Conservation (phyloP, 768 basidiomycete genomes). For the Collybia sordida region DNA sequence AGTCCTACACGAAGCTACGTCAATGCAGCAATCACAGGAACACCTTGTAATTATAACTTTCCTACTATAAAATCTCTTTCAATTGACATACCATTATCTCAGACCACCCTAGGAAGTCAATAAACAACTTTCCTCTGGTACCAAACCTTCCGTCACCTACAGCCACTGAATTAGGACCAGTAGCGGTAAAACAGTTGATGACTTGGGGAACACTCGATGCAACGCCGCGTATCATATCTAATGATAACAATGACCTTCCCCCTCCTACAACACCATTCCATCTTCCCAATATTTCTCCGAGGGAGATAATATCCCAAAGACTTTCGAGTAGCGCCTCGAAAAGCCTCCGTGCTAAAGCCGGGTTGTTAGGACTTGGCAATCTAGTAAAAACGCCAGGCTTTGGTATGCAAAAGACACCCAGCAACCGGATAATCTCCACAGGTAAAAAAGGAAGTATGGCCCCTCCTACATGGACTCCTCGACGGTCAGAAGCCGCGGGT, state of each 20-base stretch:
- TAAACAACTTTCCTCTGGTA: constrained; percentile 70
- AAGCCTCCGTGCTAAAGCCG: constrained; percentile 77
- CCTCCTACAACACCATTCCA: constrained; percentile 70
- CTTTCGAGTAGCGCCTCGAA: constrained; percentile 82
- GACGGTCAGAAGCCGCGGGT: constrained; percentile 68
- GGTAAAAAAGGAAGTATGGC: constrained; percentile 61
- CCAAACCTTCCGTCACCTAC: constrained; percentile 87
- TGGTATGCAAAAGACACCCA: constrained; percentile 27
- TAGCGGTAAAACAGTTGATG: constrained; percentile 89
- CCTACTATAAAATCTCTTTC: background rate
- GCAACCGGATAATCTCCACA: constrained; percentile 9
- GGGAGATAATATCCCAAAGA: constrained; percentile 80
- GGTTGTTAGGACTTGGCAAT: constrained; percentile 45
- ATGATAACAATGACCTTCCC: constrained; percentile 49
- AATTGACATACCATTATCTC: constrained; percentile 8
- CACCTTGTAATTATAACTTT: constrained; percentile 64
- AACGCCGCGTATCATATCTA: constrained; percentile 84
- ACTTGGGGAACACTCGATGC: constrained; percentile 95
- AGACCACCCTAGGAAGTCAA: constrained; percentile 68
- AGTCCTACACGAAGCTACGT: constrained; percentile 92
- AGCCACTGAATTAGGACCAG: constrained; percentile 75
- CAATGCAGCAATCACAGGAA: constrained; percentile 90
- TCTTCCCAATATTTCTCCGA: constrained; percentile 70
- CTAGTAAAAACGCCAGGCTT: constrained; percentile 36
- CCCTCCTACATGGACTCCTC: constrained; percentile 80